Evolutionary conservation across 2,329 filamentous ascomycete genomes (phyloP).

Genomic region (Talaromyces sp.): DNA sequence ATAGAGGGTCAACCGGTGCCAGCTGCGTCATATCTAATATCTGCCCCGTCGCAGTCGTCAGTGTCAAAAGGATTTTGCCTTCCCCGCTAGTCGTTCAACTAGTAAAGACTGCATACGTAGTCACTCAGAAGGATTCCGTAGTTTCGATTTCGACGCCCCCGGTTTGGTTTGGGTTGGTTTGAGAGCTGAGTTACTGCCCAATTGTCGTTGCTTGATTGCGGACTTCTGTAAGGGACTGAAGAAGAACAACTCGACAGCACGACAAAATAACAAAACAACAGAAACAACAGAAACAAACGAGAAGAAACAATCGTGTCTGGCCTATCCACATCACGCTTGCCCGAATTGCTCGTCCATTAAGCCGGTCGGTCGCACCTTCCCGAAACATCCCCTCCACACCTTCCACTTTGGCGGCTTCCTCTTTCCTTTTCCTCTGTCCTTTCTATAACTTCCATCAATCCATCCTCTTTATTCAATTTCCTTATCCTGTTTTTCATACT

Average conservation of each 20-base stretch:
- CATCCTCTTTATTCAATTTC: background rate
- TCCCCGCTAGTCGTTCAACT: conserved; percentile 5
- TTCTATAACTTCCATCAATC: background rate
- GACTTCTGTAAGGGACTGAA: background rate
- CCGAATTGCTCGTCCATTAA: background rate
- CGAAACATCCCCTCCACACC: conserved; percentile 5
- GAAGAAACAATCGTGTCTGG: background rate
- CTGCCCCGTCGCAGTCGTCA: background rate
- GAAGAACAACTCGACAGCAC: background rate
- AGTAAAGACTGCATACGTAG: conserved; percentile 1
- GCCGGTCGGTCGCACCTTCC: conserved; percentile 8
- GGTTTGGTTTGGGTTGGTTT: background rate
- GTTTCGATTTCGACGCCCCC: background rate
- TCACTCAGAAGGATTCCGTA: background rate
- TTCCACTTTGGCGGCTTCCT: background rate
- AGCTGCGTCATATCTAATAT: conserved; percentile 9
- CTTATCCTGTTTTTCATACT: background rate
- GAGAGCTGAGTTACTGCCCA: background rate
- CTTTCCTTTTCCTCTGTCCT: background rate
- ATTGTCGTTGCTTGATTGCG: background rate
- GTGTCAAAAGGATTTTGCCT: background rate
- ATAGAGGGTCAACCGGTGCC: conserved; percentile 7
- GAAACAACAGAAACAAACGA: background rate
- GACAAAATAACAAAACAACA: background rate
- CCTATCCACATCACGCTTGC: background rate